These are phyloP conservation scores for Ajuga chamaepitys DNA, from an alignment of 257 asterid genomes.

Conservation along the genomic window DNA sequence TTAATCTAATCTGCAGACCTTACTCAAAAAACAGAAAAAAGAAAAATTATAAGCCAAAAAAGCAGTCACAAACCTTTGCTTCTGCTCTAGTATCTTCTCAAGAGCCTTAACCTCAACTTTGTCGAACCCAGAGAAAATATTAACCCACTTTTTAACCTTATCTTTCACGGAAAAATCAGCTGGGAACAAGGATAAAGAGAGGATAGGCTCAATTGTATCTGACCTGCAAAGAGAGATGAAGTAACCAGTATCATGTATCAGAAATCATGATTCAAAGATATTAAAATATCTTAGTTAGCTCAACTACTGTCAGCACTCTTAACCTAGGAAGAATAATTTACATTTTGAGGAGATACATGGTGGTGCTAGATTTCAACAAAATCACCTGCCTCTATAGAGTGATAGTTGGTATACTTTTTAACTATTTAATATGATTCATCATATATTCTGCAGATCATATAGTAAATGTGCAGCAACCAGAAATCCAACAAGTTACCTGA, in stretches of 20 bases:
- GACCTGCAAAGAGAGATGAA: conserved; percentile 55
- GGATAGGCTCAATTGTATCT: conserved; percentile 69
- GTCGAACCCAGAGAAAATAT: conserved; percentile 71
- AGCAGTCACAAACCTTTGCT: conserved; percentile 68
- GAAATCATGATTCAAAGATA: neutral
- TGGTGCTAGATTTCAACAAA: neutral
- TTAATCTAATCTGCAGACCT: conserved; percentile 2
- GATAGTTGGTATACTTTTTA: neutral
- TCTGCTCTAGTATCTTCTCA: conserved; percentile 94
- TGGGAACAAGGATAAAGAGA: conserved; percentile 77
- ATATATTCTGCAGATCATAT: neutral
- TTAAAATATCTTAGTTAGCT: neutral
- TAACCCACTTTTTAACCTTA: conserved; percentile 68
- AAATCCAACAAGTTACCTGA: conserved; percentile 52
- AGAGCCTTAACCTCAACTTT: conserved; percentile 91
- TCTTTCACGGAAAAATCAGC: conserved; percentile 61
- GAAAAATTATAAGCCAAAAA: neutral
- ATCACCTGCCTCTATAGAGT: neutral
- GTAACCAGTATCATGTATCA: neutral
- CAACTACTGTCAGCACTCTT: conserved; percentile 1
- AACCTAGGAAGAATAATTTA: neutral
- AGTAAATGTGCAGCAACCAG: neutral
- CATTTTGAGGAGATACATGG: conserved; percentile 1
- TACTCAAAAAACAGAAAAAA: neutral
- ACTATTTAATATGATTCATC: neutral